Evolutionary conservation across 202 grass and related monocot genomes (phyloP), one percentile per base, ranked within the genome.

Genomic region (Setaria viridis): DNA sequence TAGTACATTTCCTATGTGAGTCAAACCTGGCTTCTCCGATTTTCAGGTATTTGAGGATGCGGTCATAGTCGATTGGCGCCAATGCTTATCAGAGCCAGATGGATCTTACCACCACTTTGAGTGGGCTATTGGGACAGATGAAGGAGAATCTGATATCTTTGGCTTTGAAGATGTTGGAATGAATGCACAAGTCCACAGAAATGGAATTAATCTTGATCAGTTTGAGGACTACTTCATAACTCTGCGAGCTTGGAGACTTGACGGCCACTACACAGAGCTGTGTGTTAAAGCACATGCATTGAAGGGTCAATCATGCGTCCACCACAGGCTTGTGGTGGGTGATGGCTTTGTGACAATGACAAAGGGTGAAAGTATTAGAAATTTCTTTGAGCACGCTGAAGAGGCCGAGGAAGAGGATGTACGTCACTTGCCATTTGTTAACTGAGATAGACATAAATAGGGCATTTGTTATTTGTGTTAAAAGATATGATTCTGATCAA

Each of bases 351-450:
- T 99, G 79, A 88, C 88, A 33, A 93, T 99, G 68, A 94, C 93
- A 41, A 88, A 96, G 71, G 97, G 93, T 19, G 97, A 94, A 83
- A 91, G 88, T 76, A 94, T 99, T 72, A 93, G 84, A 84, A 91
- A 58, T 87, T 96, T 99, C 80, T 99, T 96, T 87, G 97, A 96
- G 88, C 92, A 99, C 78, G 97, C 93, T 85, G 97, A 96, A 84
- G 93, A 99, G 88, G 91, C 93, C 2, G 97, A 96, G 77, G 97
- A 99, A 94, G 93, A 98, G 80, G 97, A 99, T 90, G 96, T 99
- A 94, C 37, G 86, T 92, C 62, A 80, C 46, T 78, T 80, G 76
- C 37, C 80, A 83, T 71, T 60, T 62, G 74, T 85, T 83, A 82
- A 78, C 66, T 86, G 72, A 74, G 67, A 66, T 86, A 83, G 20